phyloP scores from a whole-genome alignment of 495 filamentous ascomycete species.

The Viridothelium virens region DNA sequence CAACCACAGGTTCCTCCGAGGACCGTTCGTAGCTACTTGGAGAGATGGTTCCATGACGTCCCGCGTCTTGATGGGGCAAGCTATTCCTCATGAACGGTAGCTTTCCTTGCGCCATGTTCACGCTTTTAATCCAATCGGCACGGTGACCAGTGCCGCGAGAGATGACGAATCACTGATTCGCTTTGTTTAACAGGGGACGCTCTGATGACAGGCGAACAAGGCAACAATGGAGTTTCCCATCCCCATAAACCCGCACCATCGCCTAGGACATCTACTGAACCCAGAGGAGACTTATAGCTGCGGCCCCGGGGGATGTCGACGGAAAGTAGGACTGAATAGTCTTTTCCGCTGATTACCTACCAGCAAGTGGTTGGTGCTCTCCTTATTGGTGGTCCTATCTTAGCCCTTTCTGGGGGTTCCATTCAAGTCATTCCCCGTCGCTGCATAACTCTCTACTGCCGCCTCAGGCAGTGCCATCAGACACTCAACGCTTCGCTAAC shows the following conservation, averaged over 20 bases:
- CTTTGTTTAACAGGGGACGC: not conserved
- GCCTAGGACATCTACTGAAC: not conserved
- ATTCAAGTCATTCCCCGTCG: not conserved
- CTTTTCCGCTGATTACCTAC: not conserved
- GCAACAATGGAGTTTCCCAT: not conserved
- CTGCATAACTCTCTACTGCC: constrained; percentile 2
- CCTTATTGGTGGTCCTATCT: constrained; percentile 5
- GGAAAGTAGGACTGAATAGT: constrained; percentile 1
- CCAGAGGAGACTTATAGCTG: not conserved
- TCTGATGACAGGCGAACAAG: constrained; percentile 2
- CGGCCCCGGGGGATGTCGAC: not conserved
- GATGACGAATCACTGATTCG: not conserved
- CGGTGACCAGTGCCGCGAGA: not conserved
- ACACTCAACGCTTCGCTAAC: constrained; percentile 3
- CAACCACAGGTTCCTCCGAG: not conserved
- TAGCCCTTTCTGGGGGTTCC: constrained; percentile 1
- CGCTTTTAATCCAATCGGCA: not conserved
- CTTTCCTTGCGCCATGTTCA: not conserved
- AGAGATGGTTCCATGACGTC: not conserved
- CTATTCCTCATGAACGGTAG: not conserved
- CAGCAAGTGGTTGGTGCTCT: not conserved
- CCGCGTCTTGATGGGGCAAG: not conserved
- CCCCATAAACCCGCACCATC: not conserved
- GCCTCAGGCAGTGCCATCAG: not conserved
- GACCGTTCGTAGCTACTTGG: not conserved